Conservation (phyloP, 345 rosid genomes). For the Alliaria petiolata region DNA sequence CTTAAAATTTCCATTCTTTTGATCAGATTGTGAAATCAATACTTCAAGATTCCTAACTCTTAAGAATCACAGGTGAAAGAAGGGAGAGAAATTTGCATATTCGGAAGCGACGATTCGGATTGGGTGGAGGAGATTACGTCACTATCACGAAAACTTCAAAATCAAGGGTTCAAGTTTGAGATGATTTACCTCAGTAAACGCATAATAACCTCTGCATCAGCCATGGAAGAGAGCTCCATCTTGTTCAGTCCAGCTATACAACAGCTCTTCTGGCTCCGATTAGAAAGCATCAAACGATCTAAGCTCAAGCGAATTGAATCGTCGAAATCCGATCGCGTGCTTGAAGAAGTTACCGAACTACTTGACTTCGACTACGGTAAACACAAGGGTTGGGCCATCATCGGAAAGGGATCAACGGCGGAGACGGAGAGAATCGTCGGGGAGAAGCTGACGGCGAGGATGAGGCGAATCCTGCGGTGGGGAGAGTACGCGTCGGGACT, state of each 20-base stretch:
- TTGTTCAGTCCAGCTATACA: slow-evolving; percentile 38
- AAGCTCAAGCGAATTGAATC: slow-evolving; percentile 32
- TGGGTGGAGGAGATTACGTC: slow-evolving; percentile 52
- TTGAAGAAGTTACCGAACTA: slow-evolving; percentile 41
- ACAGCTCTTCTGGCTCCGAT: slow-evolving; percentile 61
- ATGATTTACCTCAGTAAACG: slow-evolving; percentile 48
- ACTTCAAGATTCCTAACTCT: not conserved
- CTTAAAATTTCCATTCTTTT: not conserved
- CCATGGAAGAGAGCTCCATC: slow-evolving; percentile 35
- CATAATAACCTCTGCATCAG: slow-evolving; percentile 21
- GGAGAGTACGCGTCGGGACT: slow-evolving; percentile 39
- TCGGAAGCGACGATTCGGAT: slow-evolving; percentile 47
- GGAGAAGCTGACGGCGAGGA: slow-evolving; percentile 34
- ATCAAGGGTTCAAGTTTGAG: slow-evolving; percentile 47
- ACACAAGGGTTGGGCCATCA: slow-evolving; percentile 55
- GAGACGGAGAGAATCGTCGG: slow-evolving; percentile 29
- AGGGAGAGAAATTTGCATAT: slow-evolving; percentile 55
- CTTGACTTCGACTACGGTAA: slow-evolving; percentile 37
- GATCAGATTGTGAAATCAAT: not conserved
- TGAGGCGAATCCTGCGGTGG: slow-evolving; percentile 47
- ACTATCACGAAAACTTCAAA: slow-evolving; percentile 33
- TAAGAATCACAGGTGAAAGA: slow-evolving; percentile 50
- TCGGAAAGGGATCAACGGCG: slow-evolving; percentile 46
- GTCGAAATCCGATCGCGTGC: slow-evolving; percentile 38
- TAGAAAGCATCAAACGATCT: slow-evolving; percentile 63